Base-by-base conservation (phyloP, 2,329 filamentous ascomycete genomes). In the Gnomoniopsis sp. region DNA sequence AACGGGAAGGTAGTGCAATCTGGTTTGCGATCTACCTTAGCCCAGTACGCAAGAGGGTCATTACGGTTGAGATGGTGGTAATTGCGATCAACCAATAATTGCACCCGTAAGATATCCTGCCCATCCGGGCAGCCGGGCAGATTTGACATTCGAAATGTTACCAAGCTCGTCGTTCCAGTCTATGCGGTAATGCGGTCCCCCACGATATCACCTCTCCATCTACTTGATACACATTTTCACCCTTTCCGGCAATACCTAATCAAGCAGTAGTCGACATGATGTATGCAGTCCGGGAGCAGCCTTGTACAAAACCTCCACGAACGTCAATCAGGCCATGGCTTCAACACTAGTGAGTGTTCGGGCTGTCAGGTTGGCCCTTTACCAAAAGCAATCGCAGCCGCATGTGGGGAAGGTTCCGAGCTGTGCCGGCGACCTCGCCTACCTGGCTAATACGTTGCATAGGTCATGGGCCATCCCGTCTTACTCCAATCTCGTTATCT, bases 321-420 rank as follows among this genome's bases (percentile, higher is more conserved):
- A 43, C 26, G 33, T 54, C 57, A 43, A 41, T 48, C 49, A 58
- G 57, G 36, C 50, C 34, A 21, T 23, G 34, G 11, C 50, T 15
- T 54, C 58, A 47, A 3, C 38, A 41, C 38, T n/a, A 41, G n/a
- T 6, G 3, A 15, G n/a, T 15, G 12, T 44, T 11, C 19, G 2
- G 15, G 38, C 26, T 49, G 19, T 56, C 30, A 49, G 38, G 38
- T 49, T 53, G 48, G 33, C 43, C 49, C 52, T 47, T 53, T 51
- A 23, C 57, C 57, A 38, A 34, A 59, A 34, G 38, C 34, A 44
- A 49, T 51, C 38, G 47, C 30, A 49, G 47, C 49, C 30, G 43
- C 57, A 55, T 44, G 44, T 54, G 57, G 57, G 53, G 49, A 57
- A 49, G 57, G 48, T 59, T 53, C 57, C 47, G 57, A 47, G 48